phyloP scores from a whole-genome alignment of 164 flowering plant species.

The Chimonanthus praecox region DNA sequence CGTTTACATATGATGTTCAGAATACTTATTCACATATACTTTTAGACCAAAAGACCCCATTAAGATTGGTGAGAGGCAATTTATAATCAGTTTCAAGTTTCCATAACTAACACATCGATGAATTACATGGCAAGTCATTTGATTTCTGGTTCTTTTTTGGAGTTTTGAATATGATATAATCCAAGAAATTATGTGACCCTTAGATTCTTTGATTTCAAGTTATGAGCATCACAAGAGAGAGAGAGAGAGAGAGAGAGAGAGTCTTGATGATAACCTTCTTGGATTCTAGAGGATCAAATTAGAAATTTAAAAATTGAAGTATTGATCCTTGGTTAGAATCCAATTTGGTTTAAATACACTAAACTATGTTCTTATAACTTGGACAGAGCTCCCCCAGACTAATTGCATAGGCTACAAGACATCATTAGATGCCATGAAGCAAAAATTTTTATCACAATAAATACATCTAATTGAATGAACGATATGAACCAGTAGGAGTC shows the following conservation, averaged over 20 bases:
- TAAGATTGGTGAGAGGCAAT: background rate
- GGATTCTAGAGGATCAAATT: too few species aligned
- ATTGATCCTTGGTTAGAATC: too few species aligned
- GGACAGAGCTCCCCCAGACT: too few species aligned
- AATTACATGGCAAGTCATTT: background rate
- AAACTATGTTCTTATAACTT: too few species aligned
- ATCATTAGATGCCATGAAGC: background rate
- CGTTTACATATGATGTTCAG: background rate
- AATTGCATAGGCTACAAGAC: too few species aligned
- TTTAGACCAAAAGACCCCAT: background rate
- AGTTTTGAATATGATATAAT: background rate
- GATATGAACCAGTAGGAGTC: background rate
- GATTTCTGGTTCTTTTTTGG: background rate
- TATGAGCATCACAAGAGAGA: too few species aligned
- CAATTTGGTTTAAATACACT: too few species aligned
- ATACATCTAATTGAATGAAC: background rate
- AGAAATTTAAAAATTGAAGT: too few species aligned
- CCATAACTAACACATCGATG: background rate
- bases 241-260: too few species aligned
- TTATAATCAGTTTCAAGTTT: background rate
- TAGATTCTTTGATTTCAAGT: background rate
- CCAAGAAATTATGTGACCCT: background rate
- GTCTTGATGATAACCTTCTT: too few species aligned
- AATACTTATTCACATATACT: background rate
- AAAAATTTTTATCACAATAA: background rate